Percentiles rank a stretch among this genome's conserved stretches.
These are phyloP conservation scores for Mucor saturninus DNA, from an alignment of 371 early-diverging fungal species.

Conservation along the genomic window DNA sequence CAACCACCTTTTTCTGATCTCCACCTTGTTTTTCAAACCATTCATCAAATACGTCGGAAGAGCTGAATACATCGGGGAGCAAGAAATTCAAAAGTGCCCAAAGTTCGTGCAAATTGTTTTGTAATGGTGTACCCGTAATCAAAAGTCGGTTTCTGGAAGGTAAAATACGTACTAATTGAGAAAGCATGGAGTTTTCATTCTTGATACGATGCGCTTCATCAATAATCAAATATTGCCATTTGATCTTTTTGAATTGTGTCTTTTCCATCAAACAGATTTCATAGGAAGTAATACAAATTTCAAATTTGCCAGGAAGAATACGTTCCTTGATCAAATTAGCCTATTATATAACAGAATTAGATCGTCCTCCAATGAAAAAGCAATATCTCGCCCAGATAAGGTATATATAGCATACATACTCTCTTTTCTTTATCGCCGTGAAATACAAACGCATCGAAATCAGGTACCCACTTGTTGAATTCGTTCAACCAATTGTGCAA, in stretches of 20 bases:
- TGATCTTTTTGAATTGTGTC: constrained; percentile 81
- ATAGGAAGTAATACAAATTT: constrained; percentile 97
- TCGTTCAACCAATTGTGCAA: constrained; percentile 98
- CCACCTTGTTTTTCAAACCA: constrained; percentile 84
- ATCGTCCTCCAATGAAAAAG: too few relatives aligned
- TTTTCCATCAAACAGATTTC: constrained; percentile 96
- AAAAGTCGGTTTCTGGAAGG: constrained; percentile 91
- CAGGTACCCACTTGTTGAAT: constrained; percentile 94
- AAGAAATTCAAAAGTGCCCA: constrained; percentile 99
- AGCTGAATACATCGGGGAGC: constrained; percentile 94
- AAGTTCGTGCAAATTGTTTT: constrained; percentile 99
- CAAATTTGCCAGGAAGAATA: constrained; percentile 76
- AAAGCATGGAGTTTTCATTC: constrained; percentile 96
- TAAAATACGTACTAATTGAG: constrained; percentile 89
- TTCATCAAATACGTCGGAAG: constrained; percentile 90
- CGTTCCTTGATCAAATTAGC: constrained; percentile 59
- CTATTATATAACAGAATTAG: constrained; percentile 28
- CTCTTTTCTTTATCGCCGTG: constrained; percentile 93
- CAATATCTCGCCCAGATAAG: too few relatives aligned
- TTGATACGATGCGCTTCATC: constrained; percentile 99
- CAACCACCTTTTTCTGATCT: constrained; percentile 85
- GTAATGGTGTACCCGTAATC: constrained; percentile 98
- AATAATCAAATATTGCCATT: constrained; percentile 95
- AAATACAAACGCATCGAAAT: constrained; percentile 88
- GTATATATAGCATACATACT: constrained; percentile 40